These are phyloP conservation scores for Zygosaccharomyces bailii DNA, from an alignment of 805 yeast genomes.

Conservation along the genomic window DNA sequence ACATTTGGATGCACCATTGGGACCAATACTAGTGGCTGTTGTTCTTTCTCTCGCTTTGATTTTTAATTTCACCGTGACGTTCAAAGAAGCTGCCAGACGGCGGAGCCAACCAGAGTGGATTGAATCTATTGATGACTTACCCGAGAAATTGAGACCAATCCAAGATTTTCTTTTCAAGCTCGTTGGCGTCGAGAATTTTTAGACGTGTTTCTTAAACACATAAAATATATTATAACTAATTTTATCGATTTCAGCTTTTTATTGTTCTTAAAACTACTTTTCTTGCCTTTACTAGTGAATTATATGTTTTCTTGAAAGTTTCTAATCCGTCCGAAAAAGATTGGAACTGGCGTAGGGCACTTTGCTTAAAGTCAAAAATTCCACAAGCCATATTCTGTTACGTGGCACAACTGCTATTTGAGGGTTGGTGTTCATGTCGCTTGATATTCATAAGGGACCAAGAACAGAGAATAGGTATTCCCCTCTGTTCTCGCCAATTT, in stretches of 20 bases:
- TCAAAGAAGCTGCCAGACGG: constrained; percentile 39
- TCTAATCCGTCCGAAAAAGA: too few relatives aligned
- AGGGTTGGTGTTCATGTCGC: constrained; percentile 14
- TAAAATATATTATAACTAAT: background rate
- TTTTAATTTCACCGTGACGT: constrained; percentile 70
- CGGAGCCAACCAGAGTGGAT: constrained; percentile 10
- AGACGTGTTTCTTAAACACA: background rate
- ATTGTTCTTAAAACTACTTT: background rate
- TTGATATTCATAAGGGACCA: constrained; percentile 18
- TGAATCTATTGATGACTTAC: constrained; percentile 16
- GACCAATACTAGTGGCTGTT: constrained; percentile 76
- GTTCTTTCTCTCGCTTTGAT: constrained; percentile 65
- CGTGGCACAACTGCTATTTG: background rate
- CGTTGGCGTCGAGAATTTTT: constrained; percentile 33
- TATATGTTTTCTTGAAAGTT: too few relatives aligned
- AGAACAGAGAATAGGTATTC: constrained; percentile 18
- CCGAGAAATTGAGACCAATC: constrained; percentile 27
- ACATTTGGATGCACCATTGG: constrained; percentile 85
- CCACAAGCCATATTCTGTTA: too few relatives aligned
- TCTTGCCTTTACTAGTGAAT: too few relatives aligned
- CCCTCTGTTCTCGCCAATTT: constrained; percentile 22
- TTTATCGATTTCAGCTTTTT: background rate
- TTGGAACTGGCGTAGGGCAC: background rate
- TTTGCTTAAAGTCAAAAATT: too few relatives aligned
- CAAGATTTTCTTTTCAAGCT: constrained; percentile 33